Percentiles rank a stretch among this genome's conserved stretches.
Evolutionary conservation across 148 eudicot genomes (phyloP).

Genomic region (Oxyria digyna): DNA sequence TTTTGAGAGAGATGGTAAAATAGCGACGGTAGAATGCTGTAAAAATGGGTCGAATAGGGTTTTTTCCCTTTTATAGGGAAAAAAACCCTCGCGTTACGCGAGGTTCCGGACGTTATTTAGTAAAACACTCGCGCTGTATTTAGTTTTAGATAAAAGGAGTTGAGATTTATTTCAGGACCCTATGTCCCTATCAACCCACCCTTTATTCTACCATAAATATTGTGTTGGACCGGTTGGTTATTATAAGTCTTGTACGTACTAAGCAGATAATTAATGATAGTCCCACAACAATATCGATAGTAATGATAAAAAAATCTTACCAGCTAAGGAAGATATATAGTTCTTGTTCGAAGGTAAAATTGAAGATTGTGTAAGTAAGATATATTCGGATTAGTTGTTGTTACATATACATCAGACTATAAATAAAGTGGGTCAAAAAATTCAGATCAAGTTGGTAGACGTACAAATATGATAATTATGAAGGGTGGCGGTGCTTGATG

Average conservation of each 20-base stretch:
- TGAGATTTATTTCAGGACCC: background rate
- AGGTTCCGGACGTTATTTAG: too few species aligned
- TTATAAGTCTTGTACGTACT: background rate
- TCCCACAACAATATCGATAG: background rate
- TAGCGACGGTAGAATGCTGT: too few species aligned
- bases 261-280: background rate
- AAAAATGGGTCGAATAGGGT: too few species aligned
- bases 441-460: conserved; percentile 4
- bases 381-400: background rate
- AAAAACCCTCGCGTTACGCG: too few species aligned
- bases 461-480: background rate
- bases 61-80: too few species aligned
- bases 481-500: background rate
- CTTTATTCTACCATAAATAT: background rate
- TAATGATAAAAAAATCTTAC: background rate
- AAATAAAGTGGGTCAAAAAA: background rate
- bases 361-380: background rate
- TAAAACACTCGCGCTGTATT: too few species aligned
- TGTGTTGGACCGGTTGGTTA: background rate
- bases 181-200: background rate
- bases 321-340: background rate
- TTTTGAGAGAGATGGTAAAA: too few species aligned
- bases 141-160: too few species aligned
- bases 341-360: background rate
- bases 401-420: background rate